phyloP scores from a whole-genome alignment of 495 filamentous ascomycete genomes.

The Immersiella caudata region DNA sequence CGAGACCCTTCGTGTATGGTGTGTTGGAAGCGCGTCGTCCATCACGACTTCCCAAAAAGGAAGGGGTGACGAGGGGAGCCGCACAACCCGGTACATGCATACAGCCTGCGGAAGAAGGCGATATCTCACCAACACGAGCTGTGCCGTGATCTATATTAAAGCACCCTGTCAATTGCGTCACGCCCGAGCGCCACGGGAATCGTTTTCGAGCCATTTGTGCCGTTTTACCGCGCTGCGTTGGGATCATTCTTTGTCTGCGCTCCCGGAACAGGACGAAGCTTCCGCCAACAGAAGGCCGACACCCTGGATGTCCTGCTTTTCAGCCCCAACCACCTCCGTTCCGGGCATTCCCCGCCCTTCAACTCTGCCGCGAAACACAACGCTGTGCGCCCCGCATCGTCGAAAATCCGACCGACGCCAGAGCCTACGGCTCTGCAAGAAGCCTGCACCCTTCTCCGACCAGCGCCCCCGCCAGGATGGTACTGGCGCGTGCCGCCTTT shows the following conservation, averaged over 20 bases:
- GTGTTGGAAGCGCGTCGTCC: neutral
- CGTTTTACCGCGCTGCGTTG: neutral
- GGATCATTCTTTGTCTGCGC: neutral
- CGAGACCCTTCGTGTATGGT: neutral
- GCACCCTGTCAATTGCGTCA: neutral
- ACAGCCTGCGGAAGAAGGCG: neutral
- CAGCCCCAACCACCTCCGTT: neutral
- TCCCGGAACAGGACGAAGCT: no score
- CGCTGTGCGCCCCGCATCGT: neutral
- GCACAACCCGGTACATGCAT: neutral
- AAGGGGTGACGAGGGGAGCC: neutral
- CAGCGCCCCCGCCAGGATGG: neutral
- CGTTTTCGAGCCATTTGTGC: neutral
- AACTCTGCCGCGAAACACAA: slow-evolving; percentile 1
- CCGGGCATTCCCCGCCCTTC: neutral
- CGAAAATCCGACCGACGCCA: slow-evolving; percentile 1
- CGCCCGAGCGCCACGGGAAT: neutral
- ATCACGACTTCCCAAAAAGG: neutral
- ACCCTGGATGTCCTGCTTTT: neutral
- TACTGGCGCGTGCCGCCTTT: neutral
- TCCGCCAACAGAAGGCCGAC: neutral
- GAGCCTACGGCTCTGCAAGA: neutral
- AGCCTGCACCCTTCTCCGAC: neutral
- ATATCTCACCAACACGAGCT: neutral
- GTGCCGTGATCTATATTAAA: neutral